Evolutionary conservation across 495 filamentous ascomycete genomes (phyloP).

Genomic region (Penicillium coprophilum): DNA sequence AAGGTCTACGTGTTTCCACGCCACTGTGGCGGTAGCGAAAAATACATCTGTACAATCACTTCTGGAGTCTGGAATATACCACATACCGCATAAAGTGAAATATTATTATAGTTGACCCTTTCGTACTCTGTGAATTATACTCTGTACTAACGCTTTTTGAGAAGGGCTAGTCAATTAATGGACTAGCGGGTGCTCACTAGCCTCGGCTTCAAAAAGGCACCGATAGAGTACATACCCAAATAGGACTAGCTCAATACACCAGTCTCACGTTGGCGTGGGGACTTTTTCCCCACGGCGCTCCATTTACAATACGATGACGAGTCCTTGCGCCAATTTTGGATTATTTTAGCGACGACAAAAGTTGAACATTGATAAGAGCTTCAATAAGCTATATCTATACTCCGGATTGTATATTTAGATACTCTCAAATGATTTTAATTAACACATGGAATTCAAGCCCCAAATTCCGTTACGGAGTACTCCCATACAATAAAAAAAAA

Average conservation of each 20-base stretch:
- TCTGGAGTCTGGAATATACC: neutral
- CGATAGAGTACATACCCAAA: neutral
- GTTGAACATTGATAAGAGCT: neutral
- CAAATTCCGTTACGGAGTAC: too few relatives aligned
- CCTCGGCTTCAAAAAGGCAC: slow-evolving; percentile 1
- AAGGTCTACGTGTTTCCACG: neutral
- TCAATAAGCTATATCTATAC: neutral
- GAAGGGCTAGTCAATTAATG: neutral
- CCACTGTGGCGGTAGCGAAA: neutral
- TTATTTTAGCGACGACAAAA: neutral
- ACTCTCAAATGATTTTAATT: too few relatives aligned
- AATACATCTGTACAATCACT: neutral
- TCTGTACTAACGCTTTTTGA: too few relatives aligned
- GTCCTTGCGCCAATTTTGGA: slow-evolving; percentile 8
- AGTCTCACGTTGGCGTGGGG: slow-evolving; percentile 5
- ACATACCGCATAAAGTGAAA: too few relatives aligned
- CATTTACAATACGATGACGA: slow-evolving; percentile 13
- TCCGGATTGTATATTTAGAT: neutral
- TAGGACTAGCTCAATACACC: neutral
- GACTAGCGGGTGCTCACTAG: neutral
- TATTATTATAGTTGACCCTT: neutral
- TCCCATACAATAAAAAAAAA: neutral
- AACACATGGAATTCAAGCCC: too few relatives aligned
- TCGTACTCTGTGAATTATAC: neutral
- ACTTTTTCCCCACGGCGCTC: slow-evolving; percentile 9